Conservation (phyloP, 345 rosid species). For the Erysimum cheiranthoides region DNA sequence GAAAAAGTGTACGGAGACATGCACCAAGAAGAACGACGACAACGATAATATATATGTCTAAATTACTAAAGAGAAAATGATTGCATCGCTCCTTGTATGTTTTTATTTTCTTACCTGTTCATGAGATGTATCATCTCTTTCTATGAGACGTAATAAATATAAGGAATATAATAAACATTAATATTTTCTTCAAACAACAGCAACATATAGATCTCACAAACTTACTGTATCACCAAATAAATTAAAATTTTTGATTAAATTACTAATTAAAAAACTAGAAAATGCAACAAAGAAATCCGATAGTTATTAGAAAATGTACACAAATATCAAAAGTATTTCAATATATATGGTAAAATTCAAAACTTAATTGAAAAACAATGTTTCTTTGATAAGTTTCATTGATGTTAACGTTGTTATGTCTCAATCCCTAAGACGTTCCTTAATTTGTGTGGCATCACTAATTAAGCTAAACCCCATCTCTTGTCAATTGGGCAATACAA, state of each 20-base stretch:
- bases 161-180: background rate
- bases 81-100: background rate
- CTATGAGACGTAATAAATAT: constrained; percentile 14
- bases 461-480: too few species aligned
- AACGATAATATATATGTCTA: background rate
- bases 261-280: background rate
- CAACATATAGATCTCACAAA: background rate
- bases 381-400: too few species aligned
- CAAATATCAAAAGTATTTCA: too few species aligned
- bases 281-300: background rate
- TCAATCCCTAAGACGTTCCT: too few species aligned
- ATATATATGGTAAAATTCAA: too few species aligned
- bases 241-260: background rate
- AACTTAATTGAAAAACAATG: too few species aligned
- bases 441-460: too few species aligned
- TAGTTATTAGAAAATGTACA: background rate
- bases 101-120: background rate
- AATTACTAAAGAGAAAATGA: background rate
- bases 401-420: too few species aligned
- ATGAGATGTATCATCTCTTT: constrained; percentile 1
- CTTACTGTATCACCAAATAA: background rate
- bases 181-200: background rate
- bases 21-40: background rate
- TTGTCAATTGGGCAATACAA: too few species aligned
- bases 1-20: background rate